Percentiles rank a stretch among this genome's conserved stretches.
Evolutionary conservation across 208 protist species (phyloP).

Genomic region (Trichomonas gallinae): DNA sequence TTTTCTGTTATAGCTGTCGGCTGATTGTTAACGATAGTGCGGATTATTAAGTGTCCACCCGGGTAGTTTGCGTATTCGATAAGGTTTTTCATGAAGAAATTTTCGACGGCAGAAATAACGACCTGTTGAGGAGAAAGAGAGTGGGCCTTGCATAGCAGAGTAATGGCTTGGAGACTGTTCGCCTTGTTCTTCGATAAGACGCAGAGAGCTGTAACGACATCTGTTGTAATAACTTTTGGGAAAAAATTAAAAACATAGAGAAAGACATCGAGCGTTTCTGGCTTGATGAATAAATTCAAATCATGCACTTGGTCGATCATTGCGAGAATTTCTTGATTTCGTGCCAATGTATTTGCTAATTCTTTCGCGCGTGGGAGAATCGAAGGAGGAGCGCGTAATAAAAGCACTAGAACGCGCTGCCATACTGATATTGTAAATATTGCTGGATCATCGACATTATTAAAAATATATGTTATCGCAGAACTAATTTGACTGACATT

Average conservation of each 20-base stretch:
- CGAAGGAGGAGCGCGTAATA: background rate
- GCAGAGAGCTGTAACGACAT: background rate
- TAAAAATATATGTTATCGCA: background rate
- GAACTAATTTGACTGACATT: background rate
- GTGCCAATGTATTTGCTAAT: background rate
- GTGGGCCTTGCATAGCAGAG: background rate
- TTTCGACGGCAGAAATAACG: no score
- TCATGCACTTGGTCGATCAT: background rate
- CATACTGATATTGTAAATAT: background rate
- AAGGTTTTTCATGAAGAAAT: background rate
- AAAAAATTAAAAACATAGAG: constrained; percentile 12
- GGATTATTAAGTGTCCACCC: background rate
- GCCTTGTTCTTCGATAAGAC: background rate
- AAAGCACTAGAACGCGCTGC: background rate
- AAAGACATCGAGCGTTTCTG: background rate
- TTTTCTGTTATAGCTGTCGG: background rate
- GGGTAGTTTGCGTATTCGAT: background rate
- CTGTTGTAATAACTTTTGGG: background rate
- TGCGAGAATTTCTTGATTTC: background rate
- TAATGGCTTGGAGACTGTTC: background rate
- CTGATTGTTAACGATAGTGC: background rate
- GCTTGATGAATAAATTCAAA: background rate
- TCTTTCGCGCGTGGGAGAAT: background rate
- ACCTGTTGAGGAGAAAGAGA: no score
- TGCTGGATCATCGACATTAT: background rate